Evolutionary conservation across 345 rosid species (phyloP).

Genomic region (Populus simonii): DNA sequence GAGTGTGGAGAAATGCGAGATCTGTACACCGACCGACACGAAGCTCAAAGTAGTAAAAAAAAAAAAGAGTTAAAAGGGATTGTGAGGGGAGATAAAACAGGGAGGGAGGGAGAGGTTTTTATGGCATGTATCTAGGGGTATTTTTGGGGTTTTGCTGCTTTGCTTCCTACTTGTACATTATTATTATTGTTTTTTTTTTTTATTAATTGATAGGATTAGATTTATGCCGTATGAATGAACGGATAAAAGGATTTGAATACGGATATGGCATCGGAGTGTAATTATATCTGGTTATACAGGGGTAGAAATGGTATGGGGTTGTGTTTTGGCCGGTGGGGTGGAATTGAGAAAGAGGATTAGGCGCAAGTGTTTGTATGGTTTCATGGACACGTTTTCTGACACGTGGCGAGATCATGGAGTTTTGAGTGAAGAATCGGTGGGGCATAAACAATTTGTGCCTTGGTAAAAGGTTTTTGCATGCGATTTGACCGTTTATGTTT

Average conservation of each 20-base stretch:
- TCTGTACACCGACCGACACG: constrained; percentile 53
- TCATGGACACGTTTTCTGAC: neutral
- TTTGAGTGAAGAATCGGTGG: neutral
- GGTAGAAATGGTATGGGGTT: neutral
- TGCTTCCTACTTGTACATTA: neutral
- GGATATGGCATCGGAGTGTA: neutral
- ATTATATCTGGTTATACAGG: neutral
- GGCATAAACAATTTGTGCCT: neutral
- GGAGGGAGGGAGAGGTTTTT: constrained; percentile 13
- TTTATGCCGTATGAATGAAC: neutral
- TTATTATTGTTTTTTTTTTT: neutral
- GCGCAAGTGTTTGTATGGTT: neutral
- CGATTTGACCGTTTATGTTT: neutral
- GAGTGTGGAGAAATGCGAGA: constrained; percentile 37
- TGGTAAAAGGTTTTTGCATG: neutral
- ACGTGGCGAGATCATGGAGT: neutral
- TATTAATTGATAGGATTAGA: neutral
- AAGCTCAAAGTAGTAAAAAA: neutral
- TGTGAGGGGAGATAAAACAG: constrained; percentile 10
- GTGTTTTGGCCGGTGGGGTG: neutral
- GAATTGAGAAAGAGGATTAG: neutral
- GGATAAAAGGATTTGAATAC: neutral
- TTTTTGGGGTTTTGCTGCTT: neutral
- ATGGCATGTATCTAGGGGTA: constrained; percentile 41
- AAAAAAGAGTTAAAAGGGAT: neutral